Percentiles rank a stretch among this genome's conserved stretches.
Conservation (phyloP, 805 yeast species). For the Metschnikowia proteae region DNA sequence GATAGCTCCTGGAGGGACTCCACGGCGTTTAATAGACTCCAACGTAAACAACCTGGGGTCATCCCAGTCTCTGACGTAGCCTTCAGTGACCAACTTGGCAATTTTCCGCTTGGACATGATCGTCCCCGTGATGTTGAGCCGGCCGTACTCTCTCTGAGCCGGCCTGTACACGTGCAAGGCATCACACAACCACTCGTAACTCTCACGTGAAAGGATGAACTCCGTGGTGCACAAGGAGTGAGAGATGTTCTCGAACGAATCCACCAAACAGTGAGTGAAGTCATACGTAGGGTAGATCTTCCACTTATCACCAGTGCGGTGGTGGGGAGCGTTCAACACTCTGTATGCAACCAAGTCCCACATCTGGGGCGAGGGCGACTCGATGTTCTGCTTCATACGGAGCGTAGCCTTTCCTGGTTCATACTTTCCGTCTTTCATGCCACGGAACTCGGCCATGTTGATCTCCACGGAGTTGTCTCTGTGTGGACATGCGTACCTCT, state of each 20-base stretch:
- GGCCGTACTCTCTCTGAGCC: constrained; percentile 97
- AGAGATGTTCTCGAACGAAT: constrained; percentile 92
- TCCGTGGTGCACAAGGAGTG: constrained; percentile 97
- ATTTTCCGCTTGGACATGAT: constrained; percentile 93
- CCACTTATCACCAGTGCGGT: constrained; percentile 97
- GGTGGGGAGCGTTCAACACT: constrained; percentile 87
- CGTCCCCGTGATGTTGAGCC: constrained; percentile 92
- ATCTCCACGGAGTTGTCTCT: constrained; percentile 69
- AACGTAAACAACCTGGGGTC: constrained; percentile 95
- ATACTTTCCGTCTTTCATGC: constrained; percentile 87
- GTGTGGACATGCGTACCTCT: constrained; percentile 77
- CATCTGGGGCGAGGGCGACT: constrained; percentile 95
- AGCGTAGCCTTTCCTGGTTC: constrained; percentile 89
- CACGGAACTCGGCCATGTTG: constrained; percentile 75
- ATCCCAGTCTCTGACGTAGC: constrained; percentile 92
- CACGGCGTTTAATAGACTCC: constrained; percentile 93
- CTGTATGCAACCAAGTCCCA: constrained; percentile 99
- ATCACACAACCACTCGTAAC: constrained; percentile 98
- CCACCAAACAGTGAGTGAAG: constrained; percentile 98
- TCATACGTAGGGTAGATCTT: constrained; percentile 97
- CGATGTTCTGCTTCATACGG: constrained; percentile 93
- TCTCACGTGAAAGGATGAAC: constrained; percentile 85
- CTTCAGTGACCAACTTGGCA: constrained; percentile 81
- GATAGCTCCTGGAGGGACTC: constrained; percentile 98
- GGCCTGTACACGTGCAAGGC: constrained; percentile 94